Evolutionary conservation across 202 grass and related monocot genomes (phyloP).

Genomic region (Tripidium arundinaceum): DNA sequence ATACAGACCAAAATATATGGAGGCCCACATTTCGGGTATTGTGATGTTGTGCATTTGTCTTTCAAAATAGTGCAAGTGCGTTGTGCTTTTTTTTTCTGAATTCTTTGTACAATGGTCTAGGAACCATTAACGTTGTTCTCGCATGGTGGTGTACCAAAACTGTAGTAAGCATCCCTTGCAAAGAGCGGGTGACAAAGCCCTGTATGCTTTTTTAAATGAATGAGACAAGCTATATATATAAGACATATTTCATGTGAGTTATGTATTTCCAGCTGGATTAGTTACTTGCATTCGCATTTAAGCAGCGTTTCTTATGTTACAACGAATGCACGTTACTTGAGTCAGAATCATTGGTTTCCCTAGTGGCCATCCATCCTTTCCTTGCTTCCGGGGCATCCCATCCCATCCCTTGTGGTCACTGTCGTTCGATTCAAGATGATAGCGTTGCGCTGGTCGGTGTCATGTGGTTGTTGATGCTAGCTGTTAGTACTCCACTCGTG

Average conservation of each 20-base stretch:
- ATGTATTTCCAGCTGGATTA: background rate
- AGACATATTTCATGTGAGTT: background rate
- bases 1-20: background rate
- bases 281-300: constrained; percentile 28
- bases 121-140: background rate
- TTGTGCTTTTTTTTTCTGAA: background rate
- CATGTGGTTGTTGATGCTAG: constrained; percentile 30
- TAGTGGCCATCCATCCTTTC: background rate
- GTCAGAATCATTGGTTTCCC: constrained; percentile 22
- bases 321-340: background rate
- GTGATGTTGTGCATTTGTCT: background rate
- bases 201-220: background rate
- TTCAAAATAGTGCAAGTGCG: background rate
- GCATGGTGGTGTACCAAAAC: background rate
- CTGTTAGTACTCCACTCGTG: background rate
- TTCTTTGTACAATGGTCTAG: background rate
- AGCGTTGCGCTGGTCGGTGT: background rate
- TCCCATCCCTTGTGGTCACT: background rate
- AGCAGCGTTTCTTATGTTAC: constrained; percentile 17
- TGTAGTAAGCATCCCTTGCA: background rate
- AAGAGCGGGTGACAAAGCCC: background rate
- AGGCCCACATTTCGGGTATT: background rate
- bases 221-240: background rate
- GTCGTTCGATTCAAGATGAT: background rate
- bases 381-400: background rate